Conservation (phyloP, 495 filamentous ascomycete genomes). For the Aspergillus biplanus region DNA sequence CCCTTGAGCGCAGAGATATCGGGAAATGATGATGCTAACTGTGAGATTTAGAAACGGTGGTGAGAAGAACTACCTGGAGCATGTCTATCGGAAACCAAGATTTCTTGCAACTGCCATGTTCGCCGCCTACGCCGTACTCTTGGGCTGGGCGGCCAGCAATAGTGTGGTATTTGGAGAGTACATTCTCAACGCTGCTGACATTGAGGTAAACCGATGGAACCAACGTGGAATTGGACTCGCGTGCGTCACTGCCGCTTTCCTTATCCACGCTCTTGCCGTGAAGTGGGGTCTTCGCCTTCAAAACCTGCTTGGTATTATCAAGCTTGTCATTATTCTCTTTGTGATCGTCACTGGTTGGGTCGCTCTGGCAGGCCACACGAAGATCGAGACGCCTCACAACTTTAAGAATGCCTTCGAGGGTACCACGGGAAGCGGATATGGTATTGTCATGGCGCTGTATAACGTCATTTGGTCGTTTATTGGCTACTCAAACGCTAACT, state of each 20-base stretch:
- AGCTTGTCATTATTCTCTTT: slow-evolving; percentile 67
- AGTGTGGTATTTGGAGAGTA: slow-evolving; percentile 72
- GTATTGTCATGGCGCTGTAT: slow-evolving; percentile 64
- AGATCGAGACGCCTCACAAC: slow-evolving; percentile 58
- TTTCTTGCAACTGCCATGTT: slow-evolving; percentile 68
- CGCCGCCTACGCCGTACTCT: slow-evolving; percentile 59
- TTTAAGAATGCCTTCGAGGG: slow-evolving; percentile 68
- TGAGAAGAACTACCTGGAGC: slow-evolving; percentile 73
- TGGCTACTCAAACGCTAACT: slow-evolving; percentile 67
- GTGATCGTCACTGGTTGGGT: slow-evolving; percentile 69
- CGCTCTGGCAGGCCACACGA: slow-evolving; percentile 55
- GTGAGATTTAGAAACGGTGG: slow-evolving; percentile 60
- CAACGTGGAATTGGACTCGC: slow-evolving; percentile 69
- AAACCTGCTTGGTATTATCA: slow-evolving; percentile 68
- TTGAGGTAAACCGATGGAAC: slow-evolving; percentile 66
- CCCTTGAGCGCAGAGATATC: not conserved
- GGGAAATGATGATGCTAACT: slow-evolving; percentile 10
- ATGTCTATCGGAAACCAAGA: slow-evolving; percentile 63
- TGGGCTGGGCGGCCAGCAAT: slow-evolving; percentile 63
- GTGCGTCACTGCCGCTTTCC: slow-evolving; percentile 65
- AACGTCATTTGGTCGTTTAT: slow-evolving; percentile 72
- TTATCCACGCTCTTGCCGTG: slow-evolving; percentile 61
- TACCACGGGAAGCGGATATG: slow-evolving; percentile 59
- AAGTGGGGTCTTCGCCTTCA: slow-evolving; percentile 72
- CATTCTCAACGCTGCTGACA: slow-evolving; percentile 64